phyloP scores from a whole-genome alignment of 306 rosid species.

The Hippophae rhamnoides region DNA sequence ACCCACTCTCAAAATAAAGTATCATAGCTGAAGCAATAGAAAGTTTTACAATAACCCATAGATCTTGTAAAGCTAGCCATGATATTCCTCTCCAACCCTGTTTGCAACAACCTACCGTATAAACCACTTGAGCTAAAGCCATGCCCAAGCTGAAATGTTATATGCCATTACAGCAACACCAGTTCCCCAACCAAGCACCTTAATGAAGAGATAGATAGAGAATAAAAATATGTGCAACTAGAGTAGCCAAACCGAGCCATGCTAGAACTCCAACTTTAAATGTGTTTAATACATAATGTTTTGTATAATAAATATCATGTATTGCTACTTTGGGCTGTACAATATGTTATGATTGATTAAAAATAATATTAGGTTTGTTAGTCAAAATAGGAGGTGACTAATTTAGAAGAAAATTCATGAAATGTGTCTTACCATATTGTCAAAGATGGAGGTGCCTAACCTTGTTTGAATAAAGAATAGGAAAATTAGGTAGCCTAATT shows the following conservation, averaged over 20 bases:
- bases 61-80: conserved; percentile 69
- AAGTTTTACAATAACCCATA: conserved; percentile 68
- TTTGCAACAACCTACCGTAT: conserved; percentile 65
- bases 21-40: conserved; percentile 88
- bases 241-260: conserved; percentile 60
- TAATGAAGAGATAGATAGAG: conserved; percentile 40
- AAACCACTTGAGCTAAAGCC: conserved; percentile 54
- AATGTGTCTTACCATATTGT: too few species aligned
- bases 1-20: conserved; percentile 94
- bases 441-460: too few species aligned
- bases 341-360: too few species aligned
- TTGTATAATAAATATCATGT: too few species aligned
- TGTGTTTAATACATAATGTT: too few species aligned
- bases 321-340: too few species aligned
- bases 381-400: too few species aligned
- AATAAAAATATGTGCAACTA: conserved; percentile 32
- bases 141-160: conserved; percentile 62
- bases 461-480: too few species aligned
- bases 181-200: conserved; percentile 58
- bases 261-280: conserved; percentile 49
- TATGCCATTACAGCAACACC: conserved; percentile 73
- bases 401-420: too few species aligned
- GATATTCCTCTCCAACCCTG: conserved; percentile 93
- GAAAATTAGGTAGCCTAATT: too few species aligned
- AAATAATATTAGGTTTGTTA: too few species aligned